Conservation (phyloP, 1,284 basidiomycete genomes). For the Ustilago lituana region DNA sequence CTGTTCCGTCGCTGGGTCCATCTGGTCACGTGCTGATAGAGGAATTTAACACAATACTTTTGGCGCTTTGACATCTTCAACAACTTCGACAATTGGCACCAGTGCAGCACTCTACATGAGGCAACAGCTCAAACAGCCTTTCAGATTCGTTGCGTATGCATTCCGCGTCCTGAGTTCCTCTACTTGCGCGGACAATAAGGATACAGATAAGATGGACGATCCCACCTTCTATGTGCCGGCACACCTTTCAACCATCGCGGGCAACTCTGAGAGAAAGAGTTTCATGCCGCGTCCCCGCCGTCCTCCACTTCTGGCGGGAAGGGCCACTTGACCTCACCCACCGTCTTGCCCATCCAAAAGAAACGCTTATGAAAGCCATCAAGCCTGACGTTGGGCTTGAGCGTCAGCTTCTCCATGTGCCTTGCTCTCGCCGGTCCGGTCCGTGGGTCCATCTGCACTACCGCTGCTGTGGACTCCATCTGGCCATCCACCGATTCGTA, state of each 20-base stretch:
- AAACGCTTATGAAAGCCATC: slow-evolving; percentile 27
- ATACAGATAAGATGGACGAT: too few species aligned
- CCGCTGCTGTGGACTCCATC: slow-evolving; percentile 20
- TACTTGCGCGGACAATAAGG: too few species aligned
- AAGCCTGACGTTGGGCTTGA: slow-evolving; percentile 36
- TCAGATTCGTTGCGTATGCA: too few species aligned
- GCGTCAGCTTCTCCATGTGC: slow-evolving; percentile 33
- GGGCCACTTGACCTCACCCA: slow-evolving; percentile 36
- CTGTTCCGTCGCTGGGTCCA: slow-evolving; percentile 4
- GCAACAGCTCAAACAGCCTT: too few species aligned
- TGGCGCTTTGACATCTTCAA: background rate
- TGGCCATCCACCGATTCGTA: slow-evolving; percentile 31
- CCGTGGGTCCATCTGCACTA: slow-evolving; percentile 14
- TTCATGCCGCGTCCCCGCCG: too few species aligned
- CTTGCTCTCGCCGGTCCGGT: slow-evolving; percentile 10
- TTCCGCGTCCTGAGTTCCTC: too few species aligned
- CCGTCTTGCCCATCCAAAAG: slow-evolving; percentile 36
- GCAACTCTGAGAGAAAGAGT: too few species aligned
- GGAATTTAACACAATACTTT: background rate
- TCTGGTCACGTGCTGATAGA: slow-evolving; percentile 10
- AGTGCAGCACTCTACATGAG: too few species aligned
- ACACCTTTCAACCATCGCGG: too few species aligned
- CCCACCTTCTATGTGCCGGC: too few species aligned
- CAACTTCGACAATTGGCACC: too few species aligned
- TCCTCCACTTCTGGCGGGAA: slow-evolving; percentile 34